Percentiles rank a stretch among this genome's conserved stretches.
These are phyloP conservation scores for Spiraea crenata DNA, from an alignment of 331 rosid genomes.

Conservation along the genomic window DNA sequence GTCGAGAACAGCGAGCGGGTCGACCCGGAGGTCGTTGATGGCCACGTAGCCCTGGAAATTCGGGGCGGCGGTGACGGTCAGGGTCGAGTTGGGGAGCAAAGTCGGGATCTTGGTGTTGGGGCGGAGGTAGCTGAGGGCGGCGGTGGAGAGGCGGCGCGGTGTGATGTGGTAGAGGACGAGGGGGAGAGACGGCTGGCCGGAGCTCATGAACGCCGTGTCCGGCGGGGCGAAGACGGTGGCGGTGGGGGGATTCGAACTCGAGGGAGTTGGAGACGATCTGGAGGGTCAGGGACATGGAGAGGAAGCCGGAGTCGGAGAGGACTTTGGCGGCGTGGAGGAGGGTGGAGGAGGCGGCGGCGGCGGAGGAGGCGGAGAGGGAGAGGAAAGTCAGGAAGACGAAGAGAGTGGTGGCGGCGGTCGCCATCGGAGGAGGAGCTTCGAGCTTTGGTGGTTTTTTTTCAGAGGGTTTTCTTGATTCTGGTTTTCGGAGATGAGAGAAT, in stretches of 20 bases:
- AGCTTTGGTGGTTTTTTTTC: no score
- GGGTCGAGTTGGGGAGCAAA: slow-evolving; percentile 19
- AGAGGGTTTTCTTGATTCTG: background rate
- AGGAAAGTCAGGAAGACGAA: slow-evolving; percentile 4
- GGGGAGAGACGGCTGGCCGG: slow-evolving; percentile 31
- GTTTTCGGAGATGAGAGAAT: background rate
- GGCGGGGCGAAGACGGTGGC: slow-evolving; percentile 47
- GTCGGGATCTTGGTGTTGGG: slow-evolving; percentile 30
- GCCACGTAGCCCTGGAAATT: background rate
- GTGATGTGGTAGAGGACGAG: slow-evolving; percentile 41
- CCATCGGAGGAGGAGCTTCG: slow-evolving; percentile 10
- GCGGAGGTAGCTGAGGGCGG: slow-evolving; percentile 33
- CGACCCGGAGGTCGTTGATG: slow-evolving; percentile 22
- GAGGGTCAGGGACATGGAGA: slow-evolving; percentile 42
- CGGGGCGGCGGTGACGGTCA: slow-evolving; percentile 17
- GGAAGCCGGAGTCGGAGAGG: slow-evolving; percentile 40
- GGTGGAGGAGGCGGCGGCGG: slow-evolving; percentile 1
- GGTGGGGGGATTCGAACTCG: slow-evolving; percentile 20
- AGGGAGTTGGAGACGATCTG: slow-evolving; percentile 26
- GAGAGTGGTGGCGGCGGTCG: background rate
- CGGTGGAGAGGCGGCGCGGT: slow-evolving; percentile 26
- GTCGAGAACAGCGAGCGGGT: slow-evolving; percentile 19
- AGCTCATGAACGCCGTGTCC: slow-evolving; percentile 33
- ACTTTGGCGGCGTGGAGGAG: slow-evolving; percentile 22
- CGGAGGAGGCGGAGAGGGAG: background rate